Percentiles rank a stretch among this genome's conserved stretches.
Conservation (phyloP, 1,284 basidiomycete genomes). For the Earliella scabrosa region DNA sequence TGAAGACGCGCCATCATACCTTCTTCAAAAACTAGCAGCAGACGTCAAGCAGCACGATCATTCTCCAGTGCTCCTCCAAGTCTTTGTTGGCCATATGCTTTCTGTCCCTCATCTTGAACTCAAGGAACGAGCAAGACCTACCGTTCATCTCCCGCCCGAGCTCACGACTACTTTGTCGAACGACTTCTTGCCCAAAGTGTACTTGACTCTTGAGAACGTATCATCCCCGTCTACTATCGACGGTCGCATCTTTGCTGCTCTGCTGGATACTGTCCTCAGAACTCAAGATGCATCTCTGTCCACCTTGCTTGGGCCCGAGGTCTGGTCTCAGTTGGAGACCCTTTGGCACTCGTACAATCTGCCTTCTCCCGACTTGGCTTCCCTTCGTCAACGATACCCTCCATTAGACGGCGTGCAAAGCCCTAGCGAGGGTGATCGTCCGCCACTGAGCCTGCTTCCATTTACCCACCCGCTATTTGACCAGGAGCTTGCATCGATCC, state of each 20-base stretch:
- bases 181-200: slow-evolving; percentile 44
- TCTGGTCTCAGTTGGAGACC: slow-evolving; percentile 27
- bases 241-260: slow-evolving; percentile 51
- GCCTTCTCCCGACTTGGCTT: slow-evolving; percentile 18
- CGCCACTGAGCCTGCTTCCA: slow-evolving; percentile 43
- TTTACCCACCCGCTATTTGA: slow-evolving; percentile 59
- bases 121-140: slow-evolving; percentile 45
- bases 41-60: neutral
- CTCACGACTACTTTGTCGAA: slow-evolving; percentile 37
- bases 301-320: slow-evolving; percentile 36
- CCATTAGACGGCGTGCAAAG: neutral
- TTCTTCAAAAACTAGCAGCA: neutral
- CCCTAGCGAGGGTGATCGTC: neutral
- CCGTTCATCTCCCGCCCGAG: slow-evolving; percentile 32
- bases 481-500: slow-evolving; percentile 44
- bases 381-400: slow-evolving; percentile 17
- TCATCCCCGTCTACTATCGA: slow-evolving; percentile 42
- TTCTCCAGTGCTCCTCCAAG: slow-evolving; percentile 8
- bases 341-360: slow-evolving; percentile 30
- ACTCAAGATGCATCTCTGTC: slow-evolving; percentile 26
- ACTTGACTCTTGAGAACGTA: slow-evolving; percentile 36
- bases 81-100: slow-evolving; percentile 47
- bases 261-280: slow-evolving; percentile 41
- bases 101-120: slow-evolving; percentile 47
- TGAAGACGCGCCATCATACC: slow-evolving; percentile 6